A percentile compares a stretch with the other conserved stretches of the same genome.
Conservation (phyloP, 805 yeast species). For the Kluyveromyces siamensis region DNA sequence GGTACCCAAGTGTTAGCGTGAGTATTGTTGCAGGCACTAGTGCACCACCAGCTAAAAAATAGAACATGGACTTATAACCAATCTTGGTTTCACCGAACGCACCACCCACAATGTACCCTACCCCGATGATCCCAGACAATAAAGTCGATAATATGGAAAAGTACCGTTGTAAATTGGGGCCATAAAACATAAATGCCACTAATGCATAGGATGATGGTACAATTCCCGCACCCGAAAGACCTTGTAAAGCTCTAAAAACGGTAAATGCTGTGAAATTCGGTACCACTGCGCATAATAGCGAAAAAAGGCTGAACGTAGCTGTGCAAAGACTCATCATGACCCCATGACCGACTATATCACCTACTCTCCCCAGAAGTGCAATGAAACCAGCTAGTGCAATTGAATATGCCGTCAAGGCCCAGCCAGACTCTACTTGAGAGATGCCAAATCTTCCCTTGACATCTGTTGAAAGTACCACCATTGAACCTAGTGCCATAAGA, state of each 20-base stretch:
- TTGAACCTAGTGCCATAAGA: neutral
- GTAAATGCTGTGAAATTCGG: slow-evolving; percentile 31
- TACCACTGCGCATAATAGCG: slow-evolving; percentile 31
- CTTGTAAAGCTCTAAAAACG: slow-evolving; percentile 38
- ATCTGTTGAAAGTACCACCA: neutral
- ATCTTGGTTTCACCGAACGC: slow-evolving; percentile 31
- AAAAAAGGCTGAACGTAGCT: slow-evolving; percentile 16
- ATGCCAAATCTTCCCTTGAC: neutral
- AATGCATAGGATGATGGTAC: slow-evolving; percentile 32
- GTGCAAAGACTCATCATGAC: slow-evolving; percentile 22
- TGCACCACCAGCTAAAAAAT: slow-evolving; percentile 29
- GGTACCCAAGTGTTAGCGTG: neutral
- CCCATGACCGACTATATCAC: slow-evolving; percentile 35
- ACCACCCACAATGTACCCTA: slow-evolving; percentile 38
- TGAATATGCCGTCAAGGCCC: slow-evolving; percentile 38
- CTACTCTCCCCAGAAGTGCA: slow-evolving; percentile 33
- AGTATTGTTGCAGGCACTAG: neutral
- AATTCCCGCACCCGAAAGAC: slow-evolving; percentile 34
- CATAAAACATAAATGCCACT: slow-evolving; percentile 25
- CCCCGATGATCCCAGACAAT: slow-evolving; percentile 27
- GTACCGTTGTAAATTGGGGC: slow-evolving; percentile 21
- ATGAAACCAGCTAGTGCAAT: slow-evolving; percentile 38
- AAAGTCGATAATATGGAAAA: slow-evolving; percentile 21
- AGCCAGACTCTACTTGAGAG: slow-evolving; percentile 6
- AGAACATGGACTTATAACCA: slow-evolving; percentile 35